phyloP scores from a whole-genome alignment of 2,329 filamentous ascomycete genomes.

The Aciculosporium take region DNA sequence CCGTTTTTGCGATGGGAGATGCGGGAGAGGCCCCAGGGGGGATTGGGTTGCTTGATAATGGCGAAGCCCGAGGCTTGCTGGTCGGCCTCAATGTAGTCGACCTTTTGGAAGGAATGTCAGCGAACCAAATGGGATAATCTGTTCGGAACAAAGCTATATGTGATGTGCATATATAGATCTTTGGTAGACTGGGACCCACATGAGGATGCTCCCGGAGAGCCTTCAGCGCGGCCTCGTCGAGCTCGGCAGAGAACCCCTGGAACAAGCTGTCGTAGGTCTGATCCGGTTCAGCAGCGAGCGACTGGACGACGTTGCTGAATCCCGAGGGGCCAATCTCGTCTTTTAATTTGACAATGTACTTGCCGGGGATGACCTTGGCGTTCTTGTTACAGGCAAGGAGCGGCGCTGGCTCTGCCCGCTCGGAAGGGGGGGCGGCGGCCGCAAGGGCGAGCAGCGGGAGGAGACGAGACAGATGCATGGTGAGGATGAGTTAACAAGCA shows the following conservation, averaged over 20 bases:
- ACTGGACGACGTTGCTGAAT: conserved; percentile 7
- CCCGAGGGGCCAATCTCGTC: conserved; percentile 6
- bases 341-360: conserved; percentile 18
- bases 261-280: conserved; percentile 12
- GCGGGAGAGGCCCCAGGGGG: conserved; percentile 23
- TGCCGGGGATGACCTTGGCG: conserved; percentile 11
- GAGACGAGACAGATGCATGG: conserved; percentile 9
- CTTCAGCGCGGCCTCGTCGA: conserved; percentile 9
- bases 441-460: conserved; percentile 9
- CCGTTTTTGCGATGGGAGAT: conserved; percentile 17
- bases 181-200: too few species aligned
- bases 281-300: conserved; percentile 10
- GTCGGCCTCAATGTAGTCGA: conserved; percentile 25
- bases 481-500: neutral
- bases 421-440: conserved; percentile 5
- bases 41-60: conserved; percentile 17
- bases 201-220: conserved; percentile 12
- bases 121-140: neutral
- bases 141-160: neutral
- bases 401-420: conserved; percentile 11
- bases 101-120: conserved; percentile 6
- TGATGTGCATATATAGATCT: too few species aligned
- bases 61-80: conserved; percentile 7
- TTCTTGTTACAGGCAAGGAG: conserved; percentile 7
- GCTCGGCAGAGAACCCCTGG: conserved; percentile 12